Evolutionary conservation across 2,329 filamentous ascomycete genomes (phyloP).

Genomic region (Arthrobotrys sphaeroides): DNA sequence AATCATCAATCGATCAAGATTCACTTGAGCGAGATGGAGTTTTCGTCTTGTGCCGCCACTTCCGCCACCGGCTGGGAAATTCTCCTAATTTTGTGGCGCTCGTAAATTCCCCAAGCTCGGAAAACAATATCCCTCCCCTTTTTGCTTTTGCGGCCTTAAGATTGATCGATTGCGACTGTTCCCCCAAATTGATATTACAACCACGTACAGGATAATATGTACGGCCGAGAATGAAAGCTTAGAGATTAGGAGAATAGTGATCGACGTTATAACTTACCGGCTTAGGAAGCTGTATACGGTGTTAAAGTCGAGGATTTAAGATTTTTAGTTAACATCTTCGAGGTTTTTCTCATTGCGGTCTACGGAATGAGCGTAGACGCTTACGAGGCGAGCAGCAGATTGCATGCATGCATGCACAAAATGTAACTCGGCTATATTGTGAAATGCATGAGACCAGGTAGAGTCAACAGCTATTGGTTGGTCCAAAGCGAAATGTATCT

Average conservation of each 20-base stretch:
- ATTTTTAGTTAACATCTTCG: slow-evolving; percentile 24
- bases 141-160: slow-evolving; percentile 6
- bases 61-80: slow-evolving; percentile 50
- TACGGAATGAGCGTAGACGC: slow-evolving; percentile 42
- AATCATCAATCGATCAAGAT: slow-evolving; percentile 7
- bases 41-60: slow-evolving; percentile 41
- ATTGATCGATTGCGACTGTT: slow-evolving; percentile 19
- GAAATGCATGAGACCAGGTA: slow-evolving; percentile 38
- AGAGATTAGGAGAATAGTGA: slow-evolving; percentile 23
- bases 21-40: slow-evolving; percentile 18
- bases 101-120: slow-evolving; percentile 24
- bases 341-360: too few relatives aligned
- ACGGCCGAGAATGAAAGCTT: slow-evolving; percentile 24
- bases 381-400: slow-evolving; percentile 42
- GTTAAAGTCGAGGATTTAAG: slow-evolving; percentile 10
- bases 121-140: slow-evolving; percentile 14
- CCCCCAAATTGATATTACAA: background rate
- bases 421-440: slow-evolving; percentile 52
- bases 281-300: slow-evolving; percentile 49
- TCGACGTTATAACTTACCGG: slow-evolving; percentile 29
- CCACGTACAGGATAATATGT: background rate
- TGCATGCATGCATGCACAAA: slow-evolving; percentile 47
- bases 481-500: slow-evolving; percentile 33
- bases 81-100: slow-evolving; percentile 54
- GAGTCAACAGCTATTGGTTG: slow-evolving; percentile 7